phyloP scores from a whole-genome alignment of 768 basidiomycete genomes.

The Hypholoma sublateritium region DNA sequence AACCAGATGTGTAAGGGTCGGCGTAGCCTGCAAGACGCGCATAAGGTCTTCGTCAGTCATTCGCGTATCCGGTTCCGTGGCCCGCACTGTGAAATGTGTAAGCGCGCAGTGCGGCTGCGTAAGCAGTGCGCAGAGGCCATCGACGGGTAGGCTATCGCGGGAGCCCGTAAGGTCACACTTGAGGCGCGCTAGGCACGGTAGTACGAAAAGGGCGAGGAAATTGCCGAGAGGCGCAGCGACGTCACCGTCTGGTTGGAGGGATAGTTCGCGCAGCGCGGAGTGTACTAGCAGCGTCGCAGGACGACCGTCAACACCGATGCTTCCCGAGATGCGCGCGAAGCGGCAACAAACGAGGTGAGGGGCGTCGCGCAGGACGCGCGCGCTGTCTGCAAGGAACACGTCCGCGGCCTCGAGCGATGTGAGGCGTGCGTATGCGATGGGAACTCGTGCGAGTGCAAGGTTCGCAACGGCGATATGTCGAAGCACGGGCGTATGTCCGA shows the following conservation, averaged over 20 bases:
- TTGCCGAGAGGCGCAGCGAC: neutral
- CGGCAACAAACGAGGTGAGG: neutral
- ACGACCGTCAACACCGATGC: neutral
- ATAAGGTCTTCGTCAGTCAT: neutral
- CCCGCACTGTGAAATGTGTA: neutral
- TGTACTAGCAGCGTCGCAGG: neutral
- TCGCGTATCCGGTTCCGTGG: neutral
- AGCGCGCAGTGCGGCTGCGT: neutral
- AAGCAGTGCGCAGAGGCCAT: neutral
- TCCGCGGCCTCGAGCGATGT: constrained; percentile 1
- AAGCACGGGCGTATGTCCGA: neutral
- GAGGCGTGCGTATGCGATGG: constrained; percentile 1
- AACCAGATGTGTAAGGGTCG: neutral
- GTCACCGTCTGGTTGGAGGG: constrained; percentile 3
- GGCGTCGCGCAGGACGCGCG: neutral
- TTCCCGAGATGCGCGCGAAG: constrained; percentile 1
- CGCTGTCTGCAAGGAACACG: constrained; percentile 1
- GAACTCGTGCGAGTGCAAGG: constrained; percentile 1
- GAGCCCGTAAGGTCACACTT: constrained; percentile 1
- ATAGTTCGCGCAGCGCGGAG: neutral
- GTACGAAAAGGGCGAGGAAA: neutral
- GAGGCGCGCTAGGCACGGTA: neutral
- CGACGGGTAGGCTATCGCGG: neutral
- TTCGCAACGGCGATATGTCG: constrained; percentile 1
- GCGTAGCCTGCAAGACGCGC: neutral